Base-by-base conservation (phyloP, 306 rosid genomes). In the Quercus suber region DNA sequence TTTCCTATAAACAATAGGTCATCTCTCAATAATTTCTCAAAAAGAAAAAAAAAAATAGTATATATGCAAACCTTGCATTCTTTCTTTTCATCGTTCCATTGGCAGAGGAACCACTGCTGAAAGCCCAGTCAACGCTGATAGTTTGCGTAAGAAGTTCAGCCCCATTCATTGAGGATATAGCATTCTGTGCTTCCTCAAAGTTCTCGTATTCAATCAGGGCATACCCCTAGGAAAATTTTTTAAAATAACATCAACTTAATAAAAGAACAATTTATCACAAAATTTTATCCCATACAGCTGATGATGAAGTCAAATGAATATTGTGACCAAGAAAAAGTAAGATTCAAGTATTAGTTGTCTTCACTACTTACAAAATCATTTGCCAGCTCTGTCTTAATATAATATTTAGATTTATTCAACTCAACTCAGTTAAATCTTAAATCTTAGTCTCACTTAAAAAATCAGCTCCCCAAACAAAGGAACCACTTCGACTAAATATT, bases 71-170 rank as follows among this genome's bases (percentile, higher is more conserved):
- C 99, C 99, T 95, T 7, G 83, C 74, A 73, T 90, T 95, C 89
- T 89, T 94, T 86, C 93, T 92, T 84, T 86, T 87, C 68, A 82
- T 64, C 4, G 96, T 60, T 65, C 91, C 97, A 65, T 91, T 92
- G 67, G 93, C 85, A 82, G 80, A 82, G 74, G 98, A 93, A 81
- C 99, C 98, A 79, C 91, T 92, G 87, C 96, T 95, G 82, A 95
- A 95, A 63, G 99, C 97, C 99, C 99, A 95, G 74, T 95, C 99
- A 72, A 93, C 99, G 56, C 41, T 81, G 72, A 95, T 73, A 68
- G 82, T 84, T 84, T 93, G 98, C 8, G 92, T 88, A 55, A 95
- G 97, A 67, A 95, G 87, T 74, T 82, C 91, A 80, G 92, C 82
- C 37, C 97, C 99, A 79, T 95, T 92, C 97, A 95, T 83, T 65